Conservation (phyloP, 2,329 filamentous ascomycete species). For the Epichloe amarillans region DNA sequence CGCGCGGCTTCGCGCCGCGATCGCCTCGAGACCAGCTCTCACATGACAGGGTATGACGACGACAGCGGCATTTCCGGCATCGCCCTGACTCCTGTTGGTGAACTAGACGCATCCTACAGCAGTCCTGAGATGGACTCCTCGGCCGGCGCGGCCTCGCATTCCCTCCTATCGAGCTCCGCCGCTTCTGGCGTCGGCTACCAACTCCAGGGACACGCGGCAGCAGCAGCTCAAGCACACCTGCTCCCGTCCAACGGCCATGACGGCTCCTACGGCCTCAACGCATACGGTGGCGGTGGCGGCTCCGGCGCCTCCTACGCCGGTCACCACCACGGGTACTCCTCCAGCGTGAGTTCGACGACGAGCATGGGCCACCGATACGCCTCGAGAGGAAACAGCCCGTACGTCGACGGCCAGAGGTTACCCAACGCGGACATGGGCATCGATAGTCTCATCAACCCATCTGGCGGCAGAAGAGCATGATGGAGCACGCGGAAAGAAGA, state of each 20-base stretch:
- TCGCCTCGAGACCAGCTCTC: constrained; percentile 34
- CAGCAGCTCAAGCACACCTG: not conserved
- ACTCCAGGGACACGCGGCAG: not conserved
- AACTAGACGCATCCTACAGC: constrained; percentile 43
- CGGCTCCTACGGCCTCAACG: constrained; percentile 10
- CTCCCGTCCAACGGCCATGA: constrained; percentile 4
- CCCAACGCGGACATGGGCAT: constrained; percentile 49
- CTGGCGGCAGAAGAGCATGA: constrained; percentile 16
- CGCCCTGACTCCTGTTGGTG: constrained; percentile 45
- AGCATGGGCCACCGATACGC: constrained; percentile 23
- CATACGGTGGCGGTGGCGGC: constrained; percentile 11
- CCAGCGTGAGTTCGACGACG: constrained; percentile 37
- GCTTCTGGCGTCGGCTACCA: constrained; percentile 10
- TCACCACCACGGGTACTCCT: constrained; percentile 36
- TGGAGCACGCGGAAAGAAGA: not conserved
- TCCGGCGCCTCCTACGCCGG: constrained; percentile 12
- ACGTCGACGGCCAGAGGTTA: constrained; percentile 33
- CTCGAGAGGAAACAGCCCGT: constrained; percentile 27
- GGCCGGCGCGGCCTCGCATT: constrained; percentile 20
- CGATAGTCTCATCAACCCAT: constrained; percentile 42
- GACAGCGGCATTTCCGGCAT: constrained; percentile 57
- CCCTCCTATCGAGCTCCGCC: constrained; percentile 23
- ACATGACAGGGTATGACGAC: constrained; percentile 43
- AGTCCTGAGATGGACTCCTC: constrained; percentile 37
- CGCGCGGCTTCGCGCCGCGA: constrained; percentile 54